Evolutionary conservation across 192 early-diverging fungal species (phyloP).

Genomic region (Backusella sp.): DNA sequence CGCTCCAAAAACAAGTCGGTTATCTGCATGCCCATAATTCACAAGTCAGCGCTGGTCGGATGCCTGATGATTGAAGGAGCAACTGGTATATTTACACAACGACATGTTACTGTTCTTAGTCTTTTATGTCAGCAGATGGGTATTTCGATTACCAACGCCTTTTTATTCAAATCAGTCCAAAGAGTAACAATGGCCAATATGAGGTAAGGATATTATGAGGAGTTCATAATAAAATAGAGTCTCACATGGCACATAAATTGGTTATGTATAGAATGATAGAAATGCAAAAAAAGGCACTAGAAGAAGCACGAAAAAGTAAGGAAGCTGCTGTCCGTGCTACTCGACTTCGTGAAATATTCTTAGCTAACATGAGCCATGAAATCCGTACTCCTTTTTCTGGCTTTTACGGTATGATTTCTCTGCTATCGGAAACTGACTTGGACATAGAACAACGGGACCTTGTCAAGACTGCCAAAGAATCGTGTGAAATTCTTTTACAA

Average conservation of each 20-base stretch:
- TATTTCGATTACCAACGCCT: slow-evolving; percentile 50
- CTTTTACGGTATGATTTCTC: slow-evolving; percentile 49
- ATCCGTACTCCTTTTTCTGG: slow-evolving; percentile 48
- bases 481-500: slow-evolving; percentile 47
- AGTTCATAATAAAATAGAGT: neutral
- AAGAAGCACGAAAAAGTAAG: slow-evolving; percentile 36
- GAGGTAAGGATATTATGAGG: slow-evolving; percentile 9
- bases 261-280: slow-evolving; percentile 32
- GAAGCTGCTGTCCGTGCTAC: slow-evolving; percentile 33
- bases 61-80: slow-evolving; percentile 46
- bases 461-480: slow-evolving; percentile 50
- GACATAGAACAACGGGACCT: slow-evolving; percentile 48
- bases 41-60: slow-evolving; percentile 42
- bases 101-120: slow-evolving; percentile 46
- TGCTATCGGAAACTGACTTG: slow-evolving; percentile 42
- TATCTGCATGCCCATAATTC: slow-evolving; percentile 46
- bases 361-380: slow-evolving; percentile 40
- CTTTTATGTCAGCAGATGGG: slow-evolving; percentile 50
- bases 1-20: slow-evolving; percentile 40
- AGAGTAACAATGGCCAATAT: slow-evolving; percentile 34
- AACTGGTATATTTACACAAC: slow-evolving; percentile 40
- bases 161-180: slow-evolving; percentile 46
- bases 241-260: neutral
- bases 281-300: slow-evolving; percentile 31
- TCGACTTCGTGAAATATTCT: slow-evolving; percentile 33